These are phyloP conservation scores for Gremmenia infestans DNA, from an alignment of 2,329 filamentous ascomycete species.

Conservation along the genomic window DNA sequence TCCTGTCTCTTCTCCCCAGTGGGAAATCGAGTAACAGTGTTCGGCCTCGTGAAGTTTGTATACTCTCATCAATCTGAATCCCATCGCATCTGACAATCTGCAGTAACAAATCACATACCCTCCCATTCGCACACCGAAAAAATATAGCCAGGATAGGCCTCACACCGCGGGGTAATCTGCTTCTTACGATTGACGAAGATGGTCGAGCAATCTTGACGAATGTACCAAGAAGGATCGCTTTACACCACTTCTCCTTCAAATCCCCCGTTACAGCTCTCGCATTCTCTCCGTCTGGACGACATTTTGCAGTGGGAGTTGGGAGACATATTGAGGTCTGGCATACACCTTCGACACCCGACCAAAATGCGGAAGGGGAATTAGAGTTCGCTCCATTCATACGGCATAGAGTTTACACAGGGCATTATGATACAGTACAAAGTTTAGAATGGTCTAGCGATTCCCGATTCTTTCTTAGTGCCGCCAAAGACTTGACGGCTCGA, in stretches of 20 bases:
- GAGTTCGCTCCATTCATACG: constrained; percentile 94
- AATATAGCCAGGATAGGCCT: constrained; percentile 88
- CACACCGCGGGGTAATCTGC: constrained; percentile 82
- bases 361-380: constrained; percentile 71
- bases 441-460: constrained; percentile 97
- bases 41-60: constrained; percentile 86
- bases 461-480: constrained; percentile 86
- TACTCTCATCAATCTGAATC: neutral
- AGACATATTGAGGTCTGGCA: constrained; percentile 93
- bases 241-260: constrained; percentile 96
- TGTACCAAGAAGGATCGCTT: constrained; percentile 73
- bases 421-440: constrained; percentile 80
- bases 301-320: constrained; percentile 86
- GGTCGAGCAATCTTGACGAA: constrained; percentile 92
- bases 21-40: constrained; percentile 91
- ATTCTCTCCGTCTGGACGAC: constrained; percentile 84
- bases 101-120: constrained; percentile 81
- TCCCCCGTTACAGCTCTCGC: constrained; percentile 74
- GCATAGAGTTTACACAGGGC: constrained; percentile 79
- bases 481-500: constrained; percentile 85
- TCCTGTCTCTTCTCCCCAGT: constrained; percentile 94
- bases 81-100: constrained; percentile 7
- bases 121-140: constrained; percentile 87
- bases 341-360: constrained; percentile 83
- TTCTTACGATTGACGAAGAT: constrained; percentile 91